phyloP scores from a whole-genome alignment of 345 rosid species.

The Bruguiera gymnorhiza region DNA sequence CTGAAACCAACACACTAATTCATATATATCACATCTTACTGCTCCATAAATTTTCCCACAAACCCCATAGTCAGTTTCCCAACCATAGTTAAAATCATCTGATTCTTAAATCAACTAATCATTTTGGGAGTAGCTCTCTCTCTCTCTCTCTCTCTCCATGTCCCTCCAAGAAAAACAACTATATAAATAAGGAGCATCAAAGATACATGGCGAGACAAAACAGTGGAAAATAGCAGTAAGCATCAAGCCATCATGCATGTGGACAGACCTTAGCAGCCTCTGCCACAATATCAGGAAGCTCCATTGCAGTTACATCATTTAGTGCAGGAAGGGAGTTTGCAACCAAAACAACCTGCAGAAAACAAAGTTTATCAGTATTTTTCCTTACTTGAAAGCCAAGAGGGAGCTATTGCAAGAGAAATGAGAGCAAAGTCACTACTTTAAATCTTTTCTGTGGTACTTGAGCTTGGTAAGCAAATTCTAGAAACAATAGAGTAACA shows the following conservation, averaged over 20 bases:
- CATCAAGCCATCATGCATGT: slow-evolving; percentile 6
- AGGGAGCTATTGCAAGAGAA: not conserved
- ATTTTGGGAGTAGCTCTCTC: not conserved
- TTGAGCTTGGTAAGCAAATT: too few species aligned
- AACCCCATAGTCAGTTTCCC: slow-evolving; percentile 9
- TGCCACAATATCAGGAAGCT: slow-evolving; percentile 92
- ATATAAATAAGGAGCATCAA: not conserved
- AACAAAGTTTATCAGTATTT: not conserved
- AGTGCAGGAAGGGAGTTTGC: slow-evolving; percentile 98
- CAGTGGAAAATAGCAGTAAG: not conserved
- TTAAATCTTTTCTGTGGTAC: too few species aligned
- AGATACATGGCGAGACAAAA: not conserved
- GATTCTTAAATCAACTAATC: not conserved
- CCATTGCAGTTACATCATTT: slow-evolving; percentile 96
- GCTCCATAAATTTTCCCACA: not conserved
- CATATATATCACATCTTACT: not conserved
- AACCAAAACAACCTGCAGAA: slow-evolving; percentile 83
- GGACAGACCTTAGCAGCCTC: slow-evolving; percentile 89
- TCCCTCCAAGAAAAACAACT: not conserved
- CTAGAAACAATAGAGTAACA: too few species aligned
- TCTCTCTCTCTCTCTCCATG: not conserved
- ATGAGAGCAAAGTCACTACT: too few species aligned
- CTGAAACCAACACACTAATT: not conserved
- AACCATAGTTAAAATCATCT: not conserved
- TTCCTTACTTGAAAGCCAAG: not conserved